phyloP scores from a whole-genome alignment of 2,329 filamentous ascomycete genomes.

The Paramyrothecium roridum region DNA sequence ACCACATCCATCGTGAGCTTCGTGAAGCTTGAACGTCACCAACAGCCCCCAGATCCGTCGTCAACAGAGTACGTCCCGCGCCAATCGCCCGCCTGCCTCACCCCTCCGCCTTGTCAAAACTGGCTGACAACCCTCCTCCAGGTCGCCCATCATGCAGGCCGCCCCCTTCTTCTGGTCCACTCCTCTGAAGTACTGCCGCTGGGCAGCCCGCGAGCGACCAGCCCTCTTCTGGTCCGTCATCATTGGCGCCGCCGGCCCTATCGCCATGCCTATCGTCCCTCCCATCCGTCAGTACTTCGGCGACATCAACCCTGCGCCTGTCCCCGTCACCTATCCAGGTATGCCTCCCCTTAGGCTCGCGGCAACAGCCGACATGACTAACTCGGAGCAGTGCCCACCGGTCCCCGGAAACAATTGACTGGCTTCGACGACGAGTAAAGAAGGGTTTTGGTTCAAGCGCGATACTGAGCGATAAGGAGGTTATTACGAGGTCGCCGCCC shows the following conservation, averaged over 20 bases:
- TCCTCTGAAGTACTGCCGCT: conserved; percentile 82
- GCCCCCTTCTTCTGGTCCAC: conserved; percentile 77
- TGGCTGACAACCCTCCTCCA: neutral
- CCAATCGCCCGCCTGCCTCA: neutral
- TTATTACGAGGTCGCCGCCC: neutral
- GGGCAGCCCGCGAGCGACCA: conserved; percentile 83
- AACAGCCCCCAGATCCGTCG: conserved; percentile 8
- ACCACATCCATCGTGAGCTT: conserved; percentile 6
- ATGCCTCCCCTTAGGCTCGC: conserved; percentile 35
- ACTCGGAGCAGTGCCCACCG: conserved; percentile 47
- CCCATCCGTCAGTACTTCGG: conserved; percentile 71
- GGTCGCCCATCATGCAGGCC: conserved; percentile 52
- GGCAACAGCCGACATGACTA: conserved; percentile 3
- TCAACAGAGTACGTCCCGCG: conserved; percentile 31
- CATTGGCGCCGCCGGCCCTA: conserved; percentile 70
- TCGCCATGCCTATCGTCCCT: conserved; percentile 67
- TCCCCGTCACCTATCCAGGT: conserved; percentile 94
- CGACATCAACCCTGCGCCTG: conserved; percentile 65
- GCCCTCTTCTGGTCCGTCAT: conserved; percentile 86
- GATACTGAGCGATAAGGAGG: neutral
- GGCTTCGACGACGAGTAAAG: conserved; percentile 57
- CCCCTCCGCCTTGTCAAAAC: neutral
- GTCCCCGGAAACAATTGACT: conserved; percentile 55
- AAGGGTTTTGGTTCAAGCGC: neutral
- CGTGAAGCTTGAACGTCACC: conserved; percentile 16